Percentiles rank a stretch among this genome's conserved stretches.
Conservation (phyloP, 2,329 filamentous ascomycete species). For the Penicillium digitatum region DNA sequence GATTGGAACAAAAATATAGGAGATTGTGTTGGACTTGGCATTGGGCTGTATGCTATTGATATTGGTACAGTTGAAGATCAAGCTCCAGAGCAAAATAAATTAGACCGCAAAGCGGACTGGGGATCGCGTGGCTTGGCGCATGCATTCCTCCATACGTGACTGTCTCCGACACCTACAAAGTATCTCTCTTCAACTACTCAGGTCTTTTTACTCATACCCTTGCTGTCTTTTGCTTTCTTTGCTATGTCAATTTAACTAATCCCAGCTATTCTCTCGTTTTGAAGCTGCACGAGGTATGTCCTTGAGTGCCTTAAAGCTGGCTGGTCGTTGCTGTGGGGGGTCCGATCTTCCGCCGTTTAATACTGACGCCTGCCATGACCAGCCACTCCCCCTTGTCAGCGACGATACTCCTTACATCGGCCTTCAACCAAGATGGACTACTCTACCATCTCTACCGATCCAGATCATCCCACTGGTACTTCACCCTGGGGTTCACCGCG, state of each 20-base stretch:
- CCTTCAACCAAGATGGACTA: slow-evolving; percentile 58
- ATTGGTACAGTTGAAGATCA: not conserved
- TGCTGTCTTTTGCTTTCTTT: slow-evolving; percentile 1
- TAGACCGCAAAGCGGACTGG: slow-evolving; percentile 14
- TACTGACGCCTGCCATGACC: slow-evolving; percentile 24
- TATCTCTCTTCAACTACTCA: slow-evolving; percentile 1
- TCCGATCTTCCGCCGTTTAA: slow-evolving; percentile 18
- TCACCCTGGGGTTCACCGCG: slow-evolving; percentile 63
- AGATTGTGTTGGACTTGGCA: slow-evolving; percentile 2
- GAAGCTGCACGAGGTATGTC: slow-evolving; percentile 19
- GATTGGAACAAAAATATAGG: not conserved
- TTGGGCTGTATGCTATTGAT: not conserved
- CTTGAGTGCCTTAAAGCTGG: slow-evolving; percentile 9
- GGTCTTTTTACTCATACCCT: not conserved
- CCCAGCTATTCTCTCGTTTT: not conserved
- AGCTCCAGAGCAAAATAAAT: slow-evolving; percentile 10
- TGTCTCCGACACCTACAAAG: slow-evolving; percentile 1
- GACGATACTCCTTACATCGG: slow-evolving; percentile 19
- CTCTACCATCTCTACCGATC: slow-evolving; percentile 55
- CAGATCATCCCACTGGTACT: slow-evolving; percentile 54
- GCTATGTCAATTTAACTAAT: slow-evolving; percentile 9
- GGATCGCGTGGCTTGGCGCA: slow-evolving; percentile 20
- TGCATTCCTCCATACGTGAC: slow-evolving; percentile 24
- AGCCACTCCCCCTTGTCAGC: slow-evolving; percentile 19
- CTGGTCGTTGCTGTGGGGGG: slow-evolving; percentile 20